A percentile compares a stretch with the other conserved stretches of the same genome.
These are phyloP conservation scores for Fusarium falciforme DNA, from an alignment of 2,329 filamentous ascomycete genomes.

Conservation along the genomic window DNA sequence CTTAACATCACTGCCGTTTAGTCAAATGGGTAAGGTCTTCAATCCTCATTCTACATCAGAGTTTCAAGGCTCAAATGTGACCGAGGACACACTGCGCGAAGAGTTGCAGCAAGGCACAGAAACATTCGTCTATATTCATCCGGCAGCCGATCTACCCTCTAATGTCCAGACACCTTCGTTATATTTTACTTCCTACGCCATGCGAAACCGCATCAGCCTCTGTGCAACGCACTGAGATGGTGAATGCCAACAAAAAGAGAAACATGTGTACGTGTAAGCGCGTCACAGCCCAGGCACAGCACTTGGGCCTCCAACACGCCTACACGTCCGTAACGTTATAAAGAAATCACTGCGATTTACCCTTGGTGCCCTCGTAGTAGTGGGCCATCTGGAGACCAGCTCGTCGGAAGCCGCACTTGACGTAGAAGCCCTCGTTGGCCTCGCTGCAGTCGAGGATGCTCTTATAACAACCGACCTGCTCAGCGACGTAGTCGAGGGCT, in stretches of 20 bases:
- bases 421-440: conserved; percentile 95
- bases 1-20: background rate
- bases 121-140: conserved; percentile 33
- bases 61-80: background rate
- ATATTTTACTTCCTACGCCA: conserved; percentile 47
- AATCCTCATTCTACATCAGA: no score
- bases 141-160: conserved; percentile 28
- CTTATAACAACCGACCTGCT: conserved; percentile 95
- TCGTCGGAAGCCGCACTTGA: conserved; percentile 95
- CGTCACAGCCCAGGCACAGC: background rate
- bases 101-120: background rate
- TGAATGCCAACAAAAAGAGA: conserved; percentile 19
- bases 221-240: conserved; percentile 28
- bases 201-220: conserved; percentile 42
- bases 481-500: conserved; percentile 88
- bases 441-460: conserved; percentile 97
- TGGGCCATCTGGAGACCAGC: conserved; percentile 97
- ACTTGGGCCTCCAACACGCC: background rate
- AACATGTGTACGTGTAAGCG: conserved; percentile 1
- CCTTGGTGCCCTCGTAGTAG: conserved; percentile 78
- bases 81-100: background rate
- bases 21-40: background rate
- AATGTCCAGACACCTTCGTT: conserved; percentile 22
- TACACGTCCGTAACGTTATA: background rate
- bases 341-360: conserved; percentile 52